phyloP scores from a whole-genome alignment of 2,329 filamentous ascomycete genomes.

The Penicillium hordei region DNA sequence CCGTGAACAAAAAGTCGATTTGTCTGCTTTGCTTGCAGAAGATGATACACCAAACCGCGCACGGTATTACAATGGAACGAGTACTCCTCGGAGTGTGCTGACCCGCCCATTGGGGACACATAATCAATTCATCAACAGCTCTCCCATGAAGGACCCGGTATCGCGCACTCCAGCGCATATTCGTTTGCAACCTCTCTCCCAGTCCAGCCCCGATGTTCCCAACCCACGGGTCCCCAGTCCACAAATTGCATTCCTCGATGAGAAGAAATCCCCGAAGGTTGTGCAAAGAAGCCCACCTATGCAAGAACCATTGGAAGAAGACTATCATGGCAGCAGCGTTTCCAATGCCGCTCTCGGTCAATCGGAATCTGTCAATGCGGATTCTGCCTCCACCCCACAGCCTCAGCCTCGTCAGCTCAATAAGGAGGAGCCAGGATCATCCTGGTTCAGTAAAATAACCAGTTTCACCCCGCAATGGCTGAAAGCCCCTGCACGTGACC shows the following conservation, averaged over 20 bases:
- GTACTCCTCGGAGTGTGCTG: slow-evolving; percentile 29
- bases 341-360: slow-evolving; percentile 19
- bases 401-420: slow-evolving; percentile 19
- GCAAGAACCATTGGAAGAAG: slow-evolving; percentile 6
- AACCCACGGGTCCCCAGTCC: background rate
- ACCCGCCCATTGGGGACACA: slow-evolving; percentile 19
- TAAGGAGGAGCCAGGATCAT: slow-evolving; percentile 29
- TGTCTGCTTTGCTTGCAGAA: slow-evolving; percentile 33
- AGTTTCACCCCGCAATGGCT: slow-evolving; percentile 38
- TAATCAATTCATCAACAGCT: slow-evolving; percentile 13
- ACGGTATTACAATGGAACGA: slow-evolving; percentile 39
- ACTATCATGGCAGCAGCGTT: slow-evolving; percentile 9
- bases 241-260: background rate
- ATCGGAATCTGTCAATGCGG: slow-evolving; percentile 13
- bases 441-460: slow-evolving; percentile 40
- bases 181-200: slow-evolving; percentile 26
- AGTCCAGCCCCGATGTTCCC: slow-evolving; percentile 24
- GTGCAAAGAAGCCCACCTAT: background rate
- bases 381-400: slow-evolving; percentile 26
- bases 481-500: slow-evolving; percentile 29
- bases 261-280: background rate
- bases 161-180: slow-evolving; percentile 21
- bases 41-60: slow-evolving; percentile 39
- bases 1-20: slow-evolving; percentile 38
- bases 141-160: slow-evolving; percentile 15